phyloP scores from a whole-genome alignment of 208 protist genomes.

The Leishmania amazonensis region DNA sequence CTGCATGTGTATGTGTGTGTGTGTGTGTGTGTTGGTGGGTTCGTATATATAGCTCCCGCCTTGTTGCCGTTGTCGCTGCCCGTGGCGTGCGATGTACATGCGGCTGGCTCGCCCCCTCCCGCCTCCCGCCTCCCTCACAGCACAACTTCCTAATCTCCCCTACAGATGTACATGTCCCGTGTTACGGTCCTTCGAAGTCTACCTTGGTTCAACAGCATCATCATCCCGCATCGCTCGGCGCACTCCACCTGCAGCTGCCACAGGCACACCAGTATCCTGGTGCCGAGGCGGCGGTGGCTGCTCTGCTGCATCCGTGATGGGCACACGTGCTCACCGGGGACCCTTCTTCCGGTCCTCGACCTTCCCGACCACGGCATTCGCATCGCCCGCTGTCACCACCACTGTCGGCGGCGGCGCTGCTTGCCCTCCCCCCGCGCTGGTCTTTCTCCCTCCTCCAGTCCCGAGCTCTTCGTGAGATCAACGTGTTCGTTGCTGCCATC shows the following conservation, averaged over 20 bases:
- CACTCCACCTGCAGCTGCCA: neutral
- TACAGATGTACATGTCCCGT: neutral
- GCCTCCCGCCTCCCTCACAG: neutral
- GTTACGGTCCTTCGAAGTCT: neutral
- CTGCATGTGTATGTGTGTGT: neutral
- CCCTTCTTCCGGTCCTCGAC: too few relatives aligned
- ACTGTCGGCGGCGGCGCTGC: neutral
- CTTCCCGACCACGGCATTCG: neutral
- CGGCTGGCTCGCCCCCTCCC: neutral
- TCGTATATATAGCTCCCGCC: neutral
- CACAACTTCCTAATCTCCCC: neutral
- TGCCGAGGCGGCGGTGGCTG: neutral
- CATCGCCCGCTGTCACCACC: neutral
- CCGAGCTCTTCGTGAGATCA: neutral
- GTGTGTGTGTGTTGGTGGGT: neutral
- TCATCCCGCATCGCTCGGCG: neutral
- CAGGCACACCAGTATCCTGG: neutral
- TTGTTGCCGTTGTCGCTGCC: neutral
- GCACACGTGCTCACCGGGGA: neutral
- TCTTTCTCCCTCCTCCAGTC: neutral
- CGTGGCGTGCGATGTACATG: neutral
- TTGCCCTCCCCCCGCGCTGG: neutral
- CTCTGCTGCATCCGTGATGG: neutral
- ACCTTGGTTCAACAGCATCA: neutral
- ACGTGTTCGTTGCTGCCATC: neutral